phyloP scores from a whole-genome alignment of 345 rosid species.

The rapeseed (Brassica napus) region DNA sequence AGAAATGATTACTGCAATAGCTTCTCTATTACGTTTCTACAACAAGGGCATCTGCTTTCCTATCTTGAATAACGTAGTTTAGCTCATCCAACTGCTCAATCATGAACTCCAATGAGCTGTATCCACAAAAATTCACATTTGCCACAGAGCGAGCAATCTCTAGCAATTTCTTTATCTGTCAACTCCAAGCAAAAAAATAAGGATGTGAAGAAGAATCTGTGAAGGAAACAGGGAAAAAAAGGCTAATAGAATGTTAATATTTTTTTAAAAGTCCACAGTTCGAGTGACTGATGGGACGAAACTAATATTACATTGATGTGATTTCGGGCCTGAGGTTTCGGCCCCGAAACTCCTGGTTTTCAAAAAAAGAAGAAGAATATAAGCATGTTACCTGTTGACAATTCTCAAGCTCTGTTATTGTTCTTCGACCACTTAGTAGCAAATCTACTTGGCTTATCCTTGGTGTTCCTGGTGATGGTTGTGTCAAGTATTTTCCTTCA shows the following conservation, averaged over 20 bases:
- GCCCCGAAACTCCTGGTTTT: no score
- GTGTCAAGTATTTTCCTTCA: slow-evolving; percentile 65
- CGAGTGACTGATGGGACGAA: no score
- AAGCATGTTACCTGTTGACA: slow-evolving; percentile 63
- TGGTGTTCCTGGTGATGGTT: slow-evolving; percentile 80
- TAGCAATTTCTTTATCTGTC: slow-evolving; percentile 75
- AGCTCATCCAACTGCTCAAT: slow-evolving; percentile 78
- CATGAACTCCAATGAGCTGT: slow-evolving; percentile 67
- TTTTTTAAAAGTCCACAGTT: no score
- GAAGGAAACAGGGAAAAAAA: no score
- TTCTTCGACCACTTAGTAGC: slow-evolving; percentile 68
- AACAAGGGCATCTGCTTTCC: slow-evolving; percentile 91
- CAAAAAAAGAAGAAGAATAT: not conserved
- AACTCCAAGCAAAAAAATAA: slow-evolving; percentile 20
- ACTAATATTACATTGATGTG: no score
- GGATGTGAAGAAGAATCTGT: not conserved
- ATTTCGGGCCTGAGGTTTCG: no score
- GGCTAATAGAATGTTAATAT: no score
- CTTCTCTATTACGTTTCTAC: slow-evolving; percentile 95
- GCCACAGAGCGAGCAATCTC: slow-evolving; percentile 84
- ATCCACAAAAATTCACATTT: slow-evolving; percentile 66
- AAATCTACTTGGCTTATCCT: slow-evolving; percentile 76
- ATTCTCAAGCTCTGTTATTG: slow-evolving; percentile 80
- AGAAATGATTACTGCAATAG: slow-evolving; percentile 67
- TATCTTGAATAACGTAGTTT: slow-evolving; percentile 86